Percentiles rank a stretch among this genome's conserved stretches.
Evolutionary conservation across 352 stramenopile species (phyloP).

Genomic region (Pythium apleroticum): DNA sequence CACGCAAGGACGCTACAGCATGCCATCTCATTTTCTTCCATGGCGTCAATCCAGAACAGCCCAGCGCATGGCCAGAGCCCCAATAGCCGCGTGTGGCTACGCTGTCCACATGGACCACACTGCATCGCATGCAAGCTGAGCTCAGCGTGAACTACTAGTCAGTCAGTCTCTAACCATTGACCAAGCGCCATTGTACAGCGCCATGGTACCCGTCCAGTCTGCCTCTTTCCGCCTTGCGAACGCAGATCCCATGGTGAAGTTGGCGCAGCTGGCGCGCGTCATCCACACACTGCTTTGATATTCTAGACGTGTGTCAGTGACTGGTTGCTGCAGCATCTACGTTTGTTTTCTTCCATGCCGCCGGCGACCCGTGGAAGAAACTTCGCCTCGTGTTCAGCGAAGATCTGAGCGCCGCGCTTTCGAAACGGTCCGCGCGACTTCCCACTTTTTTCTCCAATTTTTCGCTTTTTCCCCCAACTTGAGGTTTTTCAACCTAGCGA

Average conservation of each 20-base stretch:
- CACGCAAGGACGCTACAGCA: background rate
- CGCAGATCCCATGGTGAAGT: background rate
- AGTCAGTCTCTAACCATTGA: background rate
- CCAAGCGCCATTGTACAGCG: background rate
- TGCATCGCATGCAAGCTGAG: background rate
- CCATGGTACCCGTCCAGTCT: background rate
- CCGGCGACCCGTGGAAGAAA: constrained; percentile 24
- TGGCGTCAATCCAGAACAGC: constrained; percentile 25
- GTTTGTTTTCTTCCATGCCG: constrained; percentile 24
- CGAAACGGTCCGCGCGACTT: constrained; percentile 15
- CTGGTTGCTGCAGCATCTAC: constrained; percentile 7
- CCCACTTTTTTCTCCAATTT: constrained; percentile 9
- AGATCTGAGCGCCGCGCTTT: constrained; percentile 7
- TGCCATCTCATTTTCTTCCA: constrained; percentile 21
- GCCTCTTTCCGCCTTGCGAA: background rate
- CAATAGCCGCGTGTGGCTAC: background rate
- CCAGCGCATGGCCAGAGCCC: background rate
- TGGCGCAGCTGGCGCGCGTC: background rate
- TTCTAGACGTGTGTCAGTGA: constrained; percentile 7
- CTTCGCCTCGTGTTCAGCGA: constrained; percentile 30
- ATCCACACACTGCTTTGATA: constrained; percentile 5
- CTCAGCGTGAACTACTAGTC: background rate
- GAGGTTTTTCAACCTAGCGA: constrained; percentile 3
- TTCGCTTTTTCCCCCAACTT: constrained; percentile 2
- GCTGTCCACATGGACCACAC: background rate